Evolutionary conservation across 352 stramenopile species (phyloP), one percentile per base, ranked within the genome.

Genomic region (Pythium vanterpoolii): DNA sequence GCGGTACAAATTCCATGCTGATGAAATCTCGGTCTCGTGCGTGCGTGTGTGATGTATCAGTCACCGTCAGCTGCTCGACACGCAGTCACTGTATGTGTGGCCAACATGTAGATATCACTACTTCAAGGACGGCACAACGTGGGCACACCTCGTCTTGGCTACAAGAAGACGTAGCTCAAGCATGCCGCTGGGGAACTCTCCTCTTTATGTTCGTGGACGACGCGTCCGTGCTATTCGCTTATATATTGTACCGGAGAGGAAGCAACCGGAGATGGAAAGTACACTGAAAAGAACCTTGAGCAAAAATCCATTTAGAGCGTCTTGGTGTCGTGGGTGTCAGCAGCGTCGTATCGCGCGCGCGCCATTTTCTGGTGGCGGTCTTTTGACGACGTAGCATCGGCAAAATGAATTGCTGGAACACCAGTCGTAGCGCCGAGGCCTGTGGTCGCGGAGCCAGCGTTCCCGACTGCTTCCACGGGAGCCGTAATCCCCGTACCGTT

Each of bases 141-240:
- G 18, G 73, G 71, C 34, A 73, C 73, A 60, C 85, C 85, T 46
- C 72, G 93, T 34, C 80, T 79, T 16, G 83, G 85, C 52, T 95
- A 95, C 78, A 95, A 95, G 73, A 95, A 93, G 77, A 76, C 72
- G 13, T 69, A 79, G 58, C 65, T 95, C 52, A 90, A 91, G 71
- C 74, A 77, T 3, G 72, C 78, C 4, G 85, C 93, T 19, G 60
- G 83, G 43, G 80, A 88, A 56, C 69, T 88, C 46, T 52, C 48
- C 14, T n/a, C 73, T 76, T 16, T 61, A 66, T 69, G 27, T 34
- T 18, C 8, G 5, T 16, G 34, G 42, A 6, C 31, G 27, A 34
- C 10, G 21, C 6, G 28, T 39, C 14, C 1, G 44, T 27, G 3
- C n/a, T n/a, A n/a, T n/a, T n/a, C n/a, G n/a, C n/a, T n/a, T n/a